phyloP scores from a whole-genome alignment of 768 basidiomycete species.

The Daedalea quercina region DNA sequence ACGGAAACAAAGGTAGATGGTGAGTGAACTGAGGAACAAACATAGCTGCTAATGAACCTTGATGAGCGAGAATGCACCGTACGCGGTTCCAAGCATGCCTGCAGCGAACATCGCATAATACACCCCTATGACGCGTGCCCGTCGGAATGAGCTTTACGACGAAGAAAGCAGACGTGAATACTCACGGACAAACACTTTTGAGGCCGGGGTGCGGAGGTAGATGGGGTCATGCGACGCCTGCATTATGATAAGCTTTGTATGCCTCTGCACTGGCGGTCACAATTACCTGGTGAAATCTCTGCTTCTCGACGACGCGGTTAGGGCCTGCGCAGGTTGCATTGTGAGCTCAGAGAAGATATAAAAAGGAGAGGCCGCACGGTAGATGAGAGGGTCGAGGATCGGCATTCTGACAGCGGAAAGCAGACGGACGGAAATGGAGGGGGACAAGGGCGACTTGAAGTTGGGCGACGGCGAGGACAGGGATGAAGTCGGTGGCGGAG shows the following conservation, averaged over 20 bases:
- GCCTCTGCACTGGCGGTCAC: neutral
- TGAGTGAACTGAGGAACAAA: neutral
- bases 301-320: slow-evolving; percentile 59
- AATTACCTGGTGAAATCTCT: slow-evolving; percentile 59
- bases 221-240: slow-evolving; percentile 42
- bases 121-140: slow-evolving; percentile 31
- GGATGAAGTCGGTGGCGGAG: slow-evolving; percentile 22
- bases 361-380: slow-evolving; percentile 38
- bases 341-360: slow-evolving; percentile 1
- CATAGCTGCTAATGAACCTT: slow-evolving; percentile 25
- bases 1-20: neutral
- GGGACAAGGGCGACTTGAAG: neutral
- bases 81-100: slow-evolving; percentile 48
- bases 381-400: slow-evolving; percentile 59
- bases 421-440: too few relatives aligned
- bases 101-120: slow-evolving; percentile 48
- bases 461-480: slow-evolving; percentile 4
- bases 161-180: slow-evolving; percentile 3
- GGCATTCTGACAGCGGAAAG: slow-evolving; percentile 36
- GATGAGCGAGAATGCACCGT: slow-evolving; percentile 42
- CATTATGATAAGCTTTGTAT: neutral
- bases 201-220: slow-evolving; percentile 55
- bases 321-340: slow-evolving; percentile 36
- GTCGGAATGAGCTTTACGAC: neutral
- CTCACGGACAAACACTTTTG: slow-evolving; percentile 59